Base-by-base conservation (phyloP, 768 basidiomycete genomes). In the Leccinum barrowsii region DNA sequence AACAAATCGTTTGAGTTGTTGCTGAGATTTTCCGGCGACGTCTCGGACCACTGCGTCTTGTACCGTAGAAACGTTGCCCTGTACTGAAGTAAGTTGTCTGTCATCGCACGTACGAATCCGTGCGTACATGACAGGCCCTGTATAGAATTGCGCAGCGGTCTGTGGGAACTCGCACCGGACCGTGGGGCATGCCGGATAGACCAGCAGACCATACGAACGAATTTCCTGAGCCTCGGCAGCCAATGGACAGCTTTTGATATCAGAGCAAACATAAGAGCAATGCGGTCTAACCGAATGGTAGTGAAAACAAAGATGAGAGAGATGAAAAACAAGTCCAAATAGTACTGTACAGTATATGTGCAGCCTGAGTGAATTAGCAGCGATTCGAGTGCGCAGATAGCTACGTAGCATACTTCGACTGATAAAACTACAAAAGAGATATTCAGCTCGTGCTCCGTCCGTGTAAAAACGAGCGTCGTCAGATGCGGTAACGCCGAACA, bases 401-500 rank as follows among this genome's bases (percentile, higher is more conserved):
- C 26, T 28, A 50, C 7, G 21, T 47, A 44, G 19, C 13, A 40
- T 21, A 47, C 46, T 21, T 22, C 21, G 46, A 47, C 46, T 7
- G 22, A 47, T 22, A 22, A 13, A 47, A 47, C 11, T 22, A 30
- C 28, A 5, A 17, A 7, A 21, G 40, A 46, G 22, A 12, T 21
- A 34, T 34, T 34, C 5, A 34, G 32, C 5, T 34, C 34, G 32
- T 34, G 32, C 32, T 34, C 30, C 30, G 12, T 32, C 11, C 32
- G 12, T 32, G 32, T 32, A 32, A 32, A 32, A 32, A 32, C 12
- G 32, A 12, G 32, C 11, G 32, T 32, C 8, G 17, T 46, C 17
- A 53, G 7, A 46, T 12, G 10, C 56, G 49, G 11, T 46, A 10
- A 46, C 44, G 58, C 24, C 67, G 65, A 5, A 53, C 57, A 30